Base-by-base conservation (phyloP, 2,329 filamentous ascomycete genomes). In the Immersiporthe knoxdaviesiana region DNA sequence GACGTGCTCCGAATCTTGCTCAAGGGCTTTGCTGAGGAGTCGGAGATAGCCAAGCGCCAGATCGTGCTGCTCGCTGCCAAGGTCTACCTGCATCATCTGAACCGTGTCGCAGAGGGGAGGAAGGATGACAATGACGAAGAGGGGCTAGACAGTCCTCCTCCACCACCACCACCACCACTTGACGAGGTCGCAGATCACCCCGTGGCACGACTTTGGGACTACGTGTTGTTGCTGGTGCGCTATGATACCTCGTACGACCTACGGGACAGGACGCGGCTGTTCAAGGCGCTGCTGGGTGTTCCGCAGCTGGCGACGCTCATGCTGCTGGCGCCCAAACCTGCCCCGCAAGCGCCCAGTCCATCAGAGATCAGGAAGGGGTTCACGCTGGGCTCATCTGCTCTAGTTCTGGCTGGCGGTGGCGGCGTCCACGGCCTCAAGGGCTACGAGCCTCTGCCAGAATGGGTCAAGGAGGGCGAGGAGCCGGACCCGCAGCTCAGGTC, bases 191-290 rank as follows among this genome's bases (percentile, higher is more conserved):
- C 83, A 41, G 82, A 85, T 6, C 90, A 97, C 74, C 88, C 91
- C 0, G 90, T 97, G 65, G 87, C 89, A 39, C 85, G 90, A 2
- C 83, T 99, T 1, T 99, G 94, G 90, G 88, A 91, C 39, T 97
- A 99, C 75, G 88, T 92, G 30, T 84, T 97, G 37, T 86, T 95
- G 1, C 87, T 99, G 1, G 92, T 92, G 41, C 90, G 96, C 71
- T 99, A 98, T 79, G 96, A 98, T 75, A 93, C 91, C 0, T 97
- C 94, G 0, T 99, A 97, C 79, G 94, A 98, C 76, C 88, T 99
- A 3, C 93, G 96, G 72, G 96, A 98, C 77, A 91, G 96, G 32
- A 90, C 94, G 1, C 90, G 96, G 41, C 87, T 97, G 71, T 98
- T 97, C 82, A 93, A 92, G 72, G 87, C 94, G 0, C 88, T 99